Base-by-base conservation (phyloP, 352 stramenopile genomes). In the Pythium sp. region DNA sequence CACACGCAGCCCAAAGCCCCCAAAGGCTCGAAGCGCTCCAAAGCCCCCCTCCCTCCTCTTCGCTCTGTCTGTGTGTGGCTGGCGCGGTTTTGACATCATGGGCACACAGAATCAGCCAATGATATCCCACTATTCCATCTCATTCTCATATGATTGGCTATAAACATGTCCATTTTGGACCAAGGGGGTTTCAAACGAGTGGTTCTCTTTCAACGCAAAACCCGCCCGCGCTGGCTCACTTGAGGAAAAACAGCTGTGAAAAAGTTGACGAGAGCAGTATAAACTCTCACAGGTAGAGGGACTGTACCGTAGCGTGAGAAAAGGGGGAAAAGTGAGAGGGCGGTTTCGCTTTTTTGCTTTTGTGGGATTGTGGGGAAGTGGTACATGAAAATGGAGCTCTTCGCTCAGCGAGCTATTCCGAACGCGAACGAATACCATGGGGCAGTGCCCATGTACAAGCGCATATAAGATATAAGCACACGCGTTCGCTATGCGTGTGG, bases 151-250 rank as follows among this genome's bases (percentile, higher is more conserved):
- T 49, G 36, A 90, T 85, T 91, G 80, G 77, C 20, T 8, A 38
- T 85, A 84, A 87, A 65, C 2, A 14, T 1, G 3, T 2, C 3
- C 32, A 57, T 11, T 5, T 43, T 34, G 5, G 22, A 15, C 26
- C 26, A 1, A 15, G 49, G 64, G 51, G 58, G 65, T 76, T 85
- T 78, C 60, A 78, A 89, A 89, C 78, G 81, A 86, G 70, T 89
- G 81, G 81, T 69, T 82, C 68, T 66, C 76, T 78, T 76, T 67
- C 65, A 63, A 60, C 63, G 66, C 47, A 20, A 12, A 1, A 32
- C 38, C 18, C 28, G 34, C 30, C n/a, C n/a, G n/a, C n/a, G 34
- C 61, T 60, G 61, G 62, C 62, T 62, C 47, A 51, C 43, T 34
- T 20, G 1, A 18, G 38, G 9, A 59, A 41, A 30, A 59, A 59